These are phyloP conservation scores for Irpex sp. DNA, from an alignment of 1,284 basidiomycete genomes.

Conservation along the genomic window DNA sequence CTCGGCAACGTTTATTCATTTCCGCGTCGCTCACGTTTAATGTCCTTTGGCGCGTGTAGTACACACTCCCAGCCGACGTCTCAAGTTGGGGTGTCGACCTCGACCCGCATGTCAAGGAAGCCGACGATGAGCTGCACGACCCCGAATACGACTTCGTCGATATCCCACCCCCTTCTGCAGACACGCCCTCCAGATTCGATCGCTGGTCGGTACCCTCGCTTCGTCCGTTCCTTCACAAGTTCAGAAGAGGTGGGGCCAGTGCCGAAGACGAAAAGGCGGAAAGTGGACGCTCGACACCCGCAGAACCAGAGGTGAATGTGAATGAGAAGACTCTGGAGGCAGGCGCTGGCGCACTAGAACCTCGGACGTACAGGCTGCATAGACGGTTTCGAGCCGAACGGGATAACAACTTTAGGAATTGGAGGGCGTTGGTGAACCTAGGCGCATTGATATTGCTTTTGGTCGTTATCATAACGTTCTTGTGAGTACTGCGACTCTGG, in stretches of 20 bases:
- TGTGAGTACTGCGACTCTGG: slow-evolving; percentile 23
- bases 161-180: background rate
- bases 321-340: background rate
- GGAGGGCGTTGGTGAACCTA: slow-evolving; percentile 28
- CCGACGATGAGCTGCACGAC: slow-evolving; percentile 30
- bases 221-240: background rate
- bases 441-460: slow-evolving; percentile 26
- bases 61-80: slow-evolving; percentile 24
- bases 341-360: background rate
- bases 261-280: background rate
- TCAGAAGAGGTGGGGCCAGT: background rate
- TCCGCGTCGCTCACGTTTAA: background rate
- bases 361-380: background rate
- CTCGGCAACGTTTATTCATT: background rate
- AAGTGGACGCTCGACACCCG: background rate
- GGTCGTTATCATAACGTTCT: slow-evolving; percentile 30
- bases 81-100: slow-evolving; percentile 25
- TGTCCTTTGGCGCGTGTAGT: slow-evolving; percentile 14
- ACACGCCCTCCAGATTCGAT: background rate
- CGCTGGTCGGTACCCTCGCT: background rate
- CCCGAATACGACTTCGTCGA: slow-evolving; percentile 22
- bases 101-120: slow-evolving; percentile 26
- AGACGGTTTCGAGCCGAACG: slow-evolving; percentile 16
- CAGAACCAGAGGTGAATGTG: background rate
- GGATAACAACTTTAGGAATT: slow-evolving; percentile 23